phyloP scores from a whole-genome alignment of 495 filamentous ascomycete species.

The Talaromyces thailandensis region DNA sequence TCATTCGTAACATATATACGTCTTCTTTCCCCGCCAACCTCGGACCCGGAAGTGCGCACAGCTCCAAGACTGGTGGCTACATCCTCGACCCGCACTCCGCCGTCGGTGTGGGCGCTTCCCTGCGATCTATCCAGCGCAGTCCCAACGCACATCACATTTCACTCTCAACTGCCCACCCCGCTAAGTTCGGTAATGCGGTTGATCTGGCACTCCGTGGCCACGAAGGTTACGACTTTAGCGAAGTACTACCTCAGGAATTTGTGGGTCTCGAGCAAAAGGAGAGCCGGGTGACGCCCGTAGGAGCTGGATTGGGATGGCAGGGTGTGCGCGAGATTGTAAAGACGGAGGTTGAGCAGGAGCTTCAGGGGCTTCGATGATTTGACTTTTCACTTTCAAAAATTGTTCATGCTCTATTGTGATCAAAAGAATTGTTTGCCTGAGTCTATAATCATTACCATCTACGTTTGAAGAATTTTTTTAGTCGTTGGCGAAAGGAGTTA shows the following conservation, averaged over 20 bases:
- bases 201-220: conserved; percentile 60
- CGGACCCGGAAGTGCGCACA: conserved; percentile 19
- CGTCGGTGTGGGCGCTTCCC: conserved; percentile 67
- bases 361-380: background rate
- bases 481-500: background rate
- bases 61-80: conserved; percentile 40
- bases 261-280: conserved; percentile 58
- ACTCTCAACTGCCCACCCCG: conserved; percentile 86
- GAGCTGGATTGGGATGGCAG: conserved; percentile 20
- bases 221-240: conserved; percentile 57
- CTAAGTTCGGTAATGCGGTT: conserved; percentile 81
- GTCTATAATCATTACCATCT: background rate
- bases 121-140: conserved; percentile 51
- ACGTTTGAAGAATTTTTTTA: background rate
- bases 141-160: conserved; percentile 56
- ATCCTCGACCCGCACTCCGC: conserved; percentile 89
- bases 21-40: conserved; percentile 26
- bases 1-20: conserved; percentile 58
- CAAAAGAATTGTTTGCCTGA: background rate
- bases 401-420: background rate
- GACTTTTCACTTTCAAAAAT: background rate
- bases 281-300: conserved; percentile 24
- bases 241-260: conserved; percentile 73
- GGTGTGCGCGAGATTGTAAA: conserved; percentile 32
- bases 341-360: conserved; percentile 28